These are phyloP conservation scores for Trypanosoma platydactyli DNA, from an alignment of 208 protist genomes.

Conservation along the genomic window DNA sequence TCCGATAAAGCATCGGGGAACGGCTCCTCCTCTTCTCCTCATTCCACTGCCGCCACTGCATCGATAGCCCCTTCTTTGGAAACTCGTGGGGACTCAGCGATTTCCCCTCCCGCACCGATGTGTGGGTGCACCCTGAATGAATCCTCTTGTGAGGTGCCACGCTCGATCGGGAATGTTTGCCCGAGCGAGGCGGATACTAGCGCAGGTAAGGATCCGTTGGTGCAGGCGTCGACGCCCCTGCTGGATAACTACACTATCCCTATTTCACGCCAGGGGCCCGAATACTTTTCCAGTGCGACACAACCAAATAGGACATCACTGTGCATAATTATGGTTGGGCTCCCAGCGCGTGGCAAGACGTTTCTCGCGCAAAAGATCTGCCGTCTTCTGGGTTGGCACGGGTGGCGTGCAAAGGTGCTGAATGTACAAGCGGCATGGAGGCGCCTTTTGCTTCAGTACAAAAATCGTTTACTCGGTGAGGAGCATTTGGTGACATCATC, in stretches of 20 bases:
- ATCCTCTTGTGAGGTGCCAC: too few species aligned
- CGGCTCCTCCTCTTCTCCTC: background rate
- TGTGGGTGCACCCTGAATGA: too few species aligned
- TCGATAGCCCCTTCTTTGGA: background rate
- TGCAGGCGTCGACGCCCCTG: constrained; percentile 13
- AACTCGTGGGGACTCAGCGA: too few species aligned
- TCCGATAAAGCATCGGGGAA: too few species aligned
- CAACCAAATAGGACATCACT: constrained; percentile 54
- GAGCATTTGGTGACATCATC: background rate
- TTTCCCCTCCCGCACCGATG: too few species aligned
- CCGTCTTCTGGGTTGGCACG: constrained; percentile 83
- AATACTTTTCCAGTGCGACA: constrained; percentile 54
- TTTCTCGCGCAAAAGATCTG: constrained; percentile 91
- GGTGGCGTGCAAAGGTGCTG: constrained; percentile 59
- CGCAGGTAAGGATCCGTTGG: background rate
- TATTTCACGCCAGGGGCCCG: constrained; percentile 62
- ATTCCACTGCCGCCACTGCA: background rate
- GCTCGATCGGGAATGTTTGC: too few species aligned
- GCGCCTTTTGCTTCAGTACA: constrained; percentile 50
- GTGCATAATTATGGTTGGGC: constrained; percentile 87
- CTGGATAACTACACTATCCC: constrained; percentile 61
- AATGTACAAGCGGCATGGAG: constrained; percentile 82
- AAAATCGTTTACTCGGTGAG: constrained; percentile 2
- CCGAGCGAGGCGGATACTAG: too few species aligned
- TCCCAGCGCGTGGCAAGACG: constrained; percentile 90